Base-by-base conservation (phyloP, 2,329 filamentous ascomycete species). In the Colletotrichum phormii region DNA sequence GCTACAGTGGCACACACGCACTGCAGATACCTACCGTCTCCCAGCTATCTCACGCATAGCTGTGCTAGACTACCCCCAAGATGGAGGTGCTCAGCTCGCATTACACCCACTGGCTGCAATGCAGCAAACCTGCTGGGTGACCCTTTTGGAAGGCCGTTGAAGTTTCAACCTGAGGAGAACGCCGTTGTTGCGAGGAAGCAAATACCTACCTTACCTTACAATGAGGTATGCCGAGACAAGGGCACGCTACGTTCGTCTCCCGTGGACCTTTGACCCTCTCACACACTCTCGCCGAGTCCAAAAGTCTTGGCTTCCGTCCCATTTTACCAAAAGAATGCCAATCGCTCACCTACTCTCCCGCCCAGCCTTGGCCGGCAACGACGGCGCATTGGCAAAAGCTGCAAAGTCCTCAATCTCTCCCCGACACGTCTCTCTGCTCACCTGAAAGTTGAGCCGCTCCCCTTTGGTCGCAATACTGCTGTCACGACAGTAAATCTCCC, bases 321-420 rank as follows among this genome's bases (percentile, higher is more conserved):
- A 70, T 72, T 51, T 51, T 61, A 60, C 66, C 55, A 69, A 69
- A 61, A 72, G 66, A 64, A 70, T 70, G 60, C 60, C 60, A 64
- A 59, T 61, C 60, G 55, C 54, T 72, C 55, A 60, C 42, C 31
- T 55, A 13, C 33, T 70, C 55, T 64, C 66, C 49, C 54, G 66
- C 70, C 70, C 70, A 72, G 70, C 60, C 70, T 72, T 72, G 70
- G 66, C 70, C 66, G 70, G 70, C 66, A 72, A 70, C 46, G n/a
- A 70, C 70, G 70, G 70, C 70, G 70, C 46, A 61, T 72, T 72
- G 70, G 70, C 66, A 64, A 42, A 61, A 12, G 15, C 13, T 29
- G n/a, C 11, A 55, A 18, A 63, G 42, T 35, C 26, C 58, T 53
- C 66, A 35, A 29, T 67, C 55, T 71, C 55, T 46, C 31, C 49